Evolutionary conservation across 129 eudicot species (phyloP).

Genomic region (Daucus carota): DNA sequence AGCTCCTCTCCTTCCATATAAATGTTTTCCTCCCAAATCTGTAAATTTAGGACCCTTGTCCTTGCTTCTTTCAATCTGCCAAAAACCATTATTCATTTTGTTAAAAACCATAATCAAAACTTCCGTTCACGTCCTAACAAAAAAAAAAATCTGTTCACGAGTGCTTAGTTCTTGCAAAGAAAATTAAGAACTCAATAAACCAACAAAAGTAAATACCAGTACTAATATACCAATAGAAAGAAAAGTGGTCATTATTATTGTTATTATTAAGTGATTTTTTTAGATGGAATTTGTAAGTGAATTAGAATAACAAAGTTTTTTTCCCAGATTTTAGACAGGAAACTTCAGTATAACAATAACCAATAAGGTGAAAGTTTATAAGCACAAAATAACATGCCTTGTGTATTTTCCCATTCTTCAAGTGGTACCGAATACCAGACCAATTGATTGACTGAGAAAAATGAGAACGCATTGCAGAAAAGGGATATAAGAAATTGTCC

Average conservation of each 20-base stretch:
- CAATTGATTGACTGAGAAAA: conserved; percentile 90
- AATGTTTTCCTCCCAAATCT: conserved; percentile 81
- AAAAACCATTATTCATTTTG: conserved; percentile 1
- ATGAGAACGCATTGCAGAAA: conserved; percentile 82
- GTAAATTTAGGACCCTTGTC: conserved; percentile 80
- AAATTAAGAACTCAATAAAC: not conserved
- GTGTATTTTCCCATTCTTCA: conserved; percentile 80
- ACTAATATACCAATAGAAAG: not conserved
- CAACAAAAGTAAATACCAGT: not conserved
- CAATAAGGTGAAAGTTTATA: not conserved
- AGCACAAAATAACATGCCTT: conserved; percentile 31
- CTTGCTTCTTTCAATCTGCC: conserved; percentile 79
- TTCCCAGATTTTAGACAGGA: not conserved
- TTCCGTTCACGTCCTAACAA: too few relatives aligned
- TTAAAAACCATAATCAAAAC: too few relatives aligned
- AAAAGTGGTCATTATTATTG: not conserved
- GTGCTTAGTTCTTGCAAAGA: not conserved
- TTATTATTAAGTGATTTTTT: not conserved
- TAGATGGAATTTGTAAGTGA: not conserved
- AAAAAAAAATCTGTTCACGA: too few relatives aligned
- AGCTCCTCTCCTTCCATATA: conserved; percentile 63
- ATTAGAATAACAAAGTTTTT: not conserved
- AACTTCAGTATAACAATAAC: not conserved
- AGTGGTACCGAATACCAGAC: conserved; percentile 96
- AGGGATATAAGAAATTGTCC: conserved; percentile 81